These are phyloP conservation scores for Phaffia tasmanica DNA, from an alignment of 768 basidiomycete genomes.

Conservation along the genomic window DNA sequence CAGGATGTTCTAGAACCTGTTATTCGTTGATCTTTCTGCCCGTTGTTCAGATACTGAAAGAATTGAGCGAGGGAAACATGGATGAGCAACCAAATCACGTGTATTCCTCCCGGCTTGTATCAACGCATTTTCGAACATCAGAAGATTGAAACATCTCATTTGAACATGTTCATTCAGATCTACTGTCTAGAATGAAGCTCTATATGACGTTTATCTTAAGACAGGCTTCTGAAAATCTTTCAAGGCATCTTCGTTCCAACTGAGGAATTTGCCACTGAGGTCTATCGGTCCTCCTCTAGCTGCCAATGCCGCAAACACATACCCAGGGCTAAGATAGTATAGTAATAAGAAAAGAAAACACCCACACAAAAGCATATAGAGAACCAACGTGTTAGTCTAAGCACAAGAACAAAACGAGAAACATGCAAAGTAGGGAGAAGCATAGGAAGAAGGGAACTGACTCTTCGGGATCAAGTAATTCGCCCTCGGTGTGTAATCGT, in stretches of 20 bases:
- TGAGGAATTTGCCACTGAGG: slow-evolving; percentile 26
- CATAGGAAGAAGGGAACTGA: slow-evolving; percentile 5
- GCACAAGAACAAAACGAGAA: neutral
- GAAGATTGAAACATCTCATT: too few relatives aligned
- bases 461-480: slow-evolving; percentile 25
- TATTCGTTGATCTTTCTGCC: too few relatives aligned
- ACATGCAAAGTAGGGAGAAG: neutral
- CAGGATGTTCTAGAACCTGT: too few relatives aligned
- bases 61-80: too few relatives aligned
- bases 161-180: too few relatives aligned
- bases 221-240: slow-evolving; percentile 23
- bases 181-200: too few relatives aligned
- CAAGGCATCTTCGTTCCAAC: slow-evolving; percentile 26
- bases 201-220: too few relatives aligned
- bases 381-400: neutral
- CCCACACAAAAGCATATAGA: neutral
- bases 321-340: slow-evolving; percentile 22
- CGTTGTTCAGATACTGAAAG: too few relatives aligned
- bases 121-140: too few relatives aligned
- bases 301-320: slow-evolving; percentile 27
- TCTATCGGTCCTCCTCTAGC: slow-evolving; percentile 10
- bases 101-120: too few relatives aligned
- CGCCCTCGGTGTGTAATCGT: slow-evolving; percentile 21
- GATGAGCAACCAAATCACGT: too few relatives aligned
- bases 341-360: too few relatives aligned